Evolutionary conservation across 2,329 filamentous ascomycete species (phyloP), one percentile per base, ranked within the genome.

Genomic region (Corinectria fuckeliana): DNA sequence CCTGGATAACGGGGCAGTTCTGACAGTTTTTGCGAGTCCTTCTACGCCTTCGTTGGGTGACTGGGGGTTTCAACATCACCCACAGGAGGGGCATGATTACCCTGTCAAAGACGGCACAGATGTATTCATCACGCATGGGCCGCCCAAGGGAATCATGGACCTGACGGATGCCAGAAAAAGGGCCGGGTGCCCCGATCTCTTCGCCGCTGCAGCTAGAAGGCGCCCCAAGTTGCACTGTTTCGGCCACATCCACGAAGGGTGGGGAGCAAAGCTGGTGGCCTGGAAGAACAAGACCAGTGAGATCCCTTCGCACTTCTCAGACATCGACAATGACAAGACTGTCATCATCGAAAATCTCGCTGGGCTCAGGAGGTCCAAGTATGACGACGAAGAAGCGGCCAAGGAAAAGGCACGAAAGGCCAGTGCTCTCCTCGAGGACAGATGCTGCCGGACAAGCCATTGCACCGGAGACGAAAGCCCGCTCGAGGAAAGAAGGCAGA

Each of bases 261-360:
- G 73, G 75, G 76, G 72, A 3, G 71, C 78, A 0, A 81, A 79
- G 49, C 16, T 81, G 3, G 76, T 84, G 0, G 74, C 72, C 4
- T 88, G 84, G 85, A 69, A 77, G 3, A 30, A 50, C 1, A 26
- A 23, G 1, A 52, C 62, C 3, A 45, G 32, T 2, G 63, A 72
- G 1, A 53, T 20, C 1, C 76, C 78, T 1, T 79, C 78, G 0
- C 77, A 83, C 63, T 76, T 82, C 16, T 79, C 75, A 0, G 78
- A 78, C 45, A 81, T 84, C 16, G 76, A 85, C 52, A 78, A 85
- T 44, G 75, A 73, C 0, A 64, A 64, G 2, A 82, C 81, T 0
- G 13, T 54, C 0, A 32, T 77, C 0, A 60, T 85, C 0, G 74
- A 76, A 21, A 76, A 49, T 3, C 67, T 80, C 3, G 26, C 60